Evolutionary conservation across 2,329 filamentous ascomycete genomes (phyloP).

Genomic region (Esteya vermicola): DNA sequence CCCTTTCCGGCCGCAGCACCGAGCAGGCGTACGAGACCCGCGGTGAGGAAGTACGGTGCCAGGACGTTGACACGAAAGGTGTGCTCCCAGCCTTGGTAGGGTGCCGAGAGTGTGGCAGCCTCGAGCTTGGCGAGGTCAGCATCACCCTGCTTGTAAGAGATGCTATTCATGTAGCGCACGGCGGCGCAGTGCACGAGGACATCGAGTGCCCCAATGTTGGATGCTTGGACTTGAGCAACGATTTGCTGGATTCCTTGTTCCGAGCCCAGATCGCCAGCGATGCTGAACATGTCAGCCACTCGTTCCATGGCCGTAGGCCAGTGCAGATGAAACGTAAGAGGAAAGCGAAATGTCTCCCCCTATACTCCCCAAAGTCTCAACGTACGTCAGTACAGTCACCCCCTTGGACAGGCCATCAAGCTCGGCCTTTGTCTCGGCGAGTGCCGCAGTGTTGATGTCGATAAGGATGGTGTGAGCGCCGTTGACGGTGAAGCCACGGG

Average conservation of each 20-base stretch:
- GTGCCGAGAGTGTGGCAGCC: slow-evolving; percentile 15
- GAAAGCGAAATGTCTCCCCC: too few species aligned
- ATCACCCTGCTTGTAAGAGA: slow-evolving; percentile 5
- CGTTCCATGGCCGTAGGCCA: neutral
- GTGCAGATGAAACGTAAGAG: too few species aligned
- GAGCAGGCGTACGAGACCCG: slow-evolving; percentile 9
- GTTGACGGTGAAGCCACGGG: slow-evolving; percentile 9
- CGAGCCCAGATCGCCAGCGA: slow-evolving; percentile 6
- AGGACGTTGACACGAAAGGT: slow-evolving; percentile 10
- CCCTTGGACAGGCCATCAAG: neutral
- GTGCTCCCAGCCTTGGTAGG: slow-evolving; percentile 8
- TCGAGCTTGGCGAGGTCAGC: slow-evolving; percentile 18
- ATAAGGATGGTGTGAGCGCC: slow-evolving; percentile 10
- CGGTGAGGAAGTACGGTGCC: slow-evolving; percentile 10
- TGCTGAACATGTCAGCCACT: neutral
- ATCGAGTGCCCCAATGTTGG: neutral
- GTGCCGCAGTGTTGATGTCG: slow-evolving; percentile 8
- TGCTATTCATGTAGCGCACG: slow-evolving; percentile 1
- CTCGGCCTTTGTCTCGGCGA: slow-evolving; percentile 3
- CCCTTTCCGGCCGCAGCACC: slow-evolving; percentile 10
- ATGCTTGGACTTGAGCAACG: neutral
- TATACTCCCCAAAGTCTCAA: too few species aligned
- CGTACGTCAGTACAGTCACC: neutral
- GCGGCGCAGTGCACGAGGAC: slow-evolving; percentile 2
- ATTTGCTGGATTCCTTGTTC: slow-evolving; percentile 6